Conservation (phyloP, 1,284 basidiomycete genomes). For the Phellopilus nigrolimitatus region DNA sequence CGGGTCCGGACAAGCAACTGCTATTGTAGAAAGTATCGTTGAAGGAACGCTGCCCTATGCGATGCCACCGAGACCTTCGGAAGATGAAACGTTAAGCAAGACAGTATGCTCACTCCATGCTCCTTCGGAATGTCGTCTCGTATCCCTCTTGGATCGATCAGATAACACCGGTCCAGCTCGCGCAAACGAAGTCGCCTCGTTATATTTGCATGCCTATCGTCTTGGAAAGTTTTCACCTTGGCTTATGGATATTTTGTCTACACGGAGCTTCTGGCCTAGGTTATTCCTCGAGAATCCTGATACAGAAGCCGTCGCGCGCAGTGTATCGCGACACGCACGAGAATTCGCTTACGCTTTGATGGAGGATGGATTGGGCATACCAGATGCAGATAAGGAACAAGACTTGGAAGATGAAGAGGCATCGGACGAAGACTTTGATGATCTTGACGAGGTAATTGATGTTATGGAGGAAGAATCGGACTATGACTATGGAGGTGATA, state of each 20-base stretch:
- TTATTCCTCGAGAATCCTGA: constrained; percentile 78
- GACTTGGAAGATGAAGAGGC: constrained; percentile 26
- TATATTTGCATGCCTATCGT: constrained; percentile 62
- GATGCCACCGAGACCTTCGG: constrained; percentile 49
- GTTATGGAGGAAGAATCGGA: constrained; percentile 42
- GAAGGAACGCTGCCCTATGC: constrained; percentile 73
- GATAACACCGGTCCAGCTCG: constrained; percentile 22
- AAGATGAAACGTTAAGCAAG: constrained; percentile 55
- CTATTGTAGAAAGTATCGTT: constrained; percentile 62
- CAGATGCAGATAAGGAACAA: constrained; percentile 27
- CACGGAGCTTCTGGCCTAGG: constrained; percentile 62
- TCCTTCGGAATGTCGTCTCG: constrained; percentile 12
- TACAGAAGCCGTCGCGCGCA: constrained; percentile 53
- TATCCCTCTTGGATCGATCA: constrained; percentile 11
- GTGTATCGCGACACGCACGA: constrained; percentile 59
- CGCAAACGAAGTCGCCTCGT: constrained; percentile 29
- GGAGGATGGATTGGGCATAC: constrained; percentile 59
- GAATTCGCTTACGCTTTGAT: constrained; percentile 65
- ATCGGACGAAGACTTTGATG: constrained; percentile 38
- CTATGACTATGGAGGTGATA: constrained; percentile 27
- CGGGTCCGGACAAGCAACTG: constrained; percentile 56
- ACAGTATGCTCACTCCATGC: constrained; percentile 30
- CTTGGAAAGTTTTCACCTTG: constrained; percentile 52
- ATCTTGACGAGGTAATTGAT: constrained; percentile 53
- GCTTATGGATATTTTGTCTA: constrained; percentile 54